Conservation (phyloP, 768 basidiomycete genomes). For the Gymnopilus dilepis region DNA sequence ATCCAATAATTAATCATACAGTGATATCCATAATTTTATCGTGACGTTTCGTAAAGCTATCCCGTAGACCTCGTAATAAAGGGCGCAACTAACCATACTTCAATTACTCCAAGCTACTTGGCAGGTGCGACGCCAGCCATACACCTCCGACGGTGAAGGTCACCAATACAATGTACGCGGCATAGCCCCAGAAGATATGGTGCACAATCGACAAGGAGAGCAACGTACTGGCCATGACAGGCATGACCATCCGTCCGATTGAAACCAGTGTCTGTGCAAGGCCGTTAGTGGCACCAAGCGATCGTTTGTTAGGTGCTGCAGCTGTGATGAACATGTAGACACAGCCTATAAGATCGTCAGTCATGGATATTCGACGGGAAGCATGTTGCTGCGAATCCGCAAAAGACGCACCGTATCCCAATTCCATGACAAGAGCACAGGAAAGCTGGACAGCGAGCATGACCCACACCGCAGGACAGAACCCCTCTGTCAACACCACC, state of each 20-base stretch:
- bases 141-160: conserved; percentile 24
- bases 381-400: too few species aligned
- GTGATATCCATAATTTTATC: too few species aligned
- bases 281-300: conserved; percentile 63
- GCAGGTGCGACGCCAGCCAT: conserved; percentile 25
- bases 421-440: conserved; percentile 35
- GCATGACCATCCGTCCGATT: conserved; percentile 29
- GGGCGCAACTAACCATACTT: too few species aligned
- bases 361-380: background rate
- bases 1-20: too few species aligned
- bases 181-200: conserved; percentile 29
- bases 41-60: too few species aligned
- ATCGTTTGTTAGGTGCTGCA: conserved; percentile 56
- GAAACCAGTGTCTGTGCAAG: conserved; percentile 36
- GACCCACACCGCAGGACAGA: conserved; percentile 33
- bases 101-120: conserved; percentile 19
- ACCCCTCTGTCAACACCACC: conserved; percentile 38
- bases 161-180: conserved; percentile 25
- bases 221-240: conserved; percentile 27
- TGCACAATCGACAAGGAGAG: conserved; percentile 34
- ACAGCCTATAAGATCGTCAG: conserved; percentile 23
- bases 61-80: too few species aligned
- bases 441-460: conserved; percentile 33
- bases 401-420: conserved; percentile 37
- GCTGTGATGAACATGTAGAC: conserved; percentile 56